Evolutionary conservation across 2,329 filamentous ascomycete species (phyloP), one percentile per base, ranked within the genome.

Genomic region (Basipetospora chlamydospora): DNA sequence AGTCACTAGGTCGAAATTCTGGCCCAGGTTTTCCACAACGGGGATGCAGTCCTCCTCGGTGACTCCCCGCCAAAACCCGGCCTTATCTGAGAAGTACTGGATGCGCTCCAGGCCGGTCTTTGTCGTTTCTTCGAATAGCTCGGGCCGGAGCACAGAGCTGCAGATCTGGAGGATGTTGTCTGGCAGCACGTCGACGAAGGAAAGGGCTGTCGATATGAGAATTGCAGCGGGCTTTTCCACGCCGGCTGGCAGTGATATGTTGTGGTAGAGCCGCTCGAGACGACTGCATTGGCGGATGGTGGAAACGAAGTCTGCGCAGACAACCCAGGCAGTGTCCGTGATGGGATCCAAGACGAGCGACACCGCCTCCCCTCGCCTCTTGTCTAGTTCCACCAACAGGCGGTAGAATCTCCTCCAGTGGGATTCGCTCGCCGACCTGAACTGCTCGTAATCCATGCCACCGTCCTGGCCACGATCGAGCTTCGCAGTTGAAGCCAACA

Each of bases 321-420:
- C 67, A 32, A 92, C 69, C 85, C 86, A 95, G 2, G 84, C 73
- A 60, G 87, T 70, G 34, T 79, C 77, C 8, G 70, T 67, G 33
- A 72, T 66, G 1, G 68, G 55, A 48, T 96, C 90, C 38, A 83
- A 76, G 1, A 77, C 73, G 30, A 96, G 63, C 2, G 82, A 77
- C 30, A 96, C 59, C 0, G 83, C 79, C 49, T 95, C 87, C 13
- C 81, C 80, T 49, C 87, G 71, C 48, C 84, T 79, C 48, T 81
- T 86, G 52, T 96, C 86, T 28, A 98, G 62, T 52, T 94, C 87
- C 10, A 82, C 67, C 13, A 93, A 68, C 13, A 96, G 67, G 22
- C 86, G 77, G 60, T 86, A 94, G 56, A 93, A 93, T 35, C 82
- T 74, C 43, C 81, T 76, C 90, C 90, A 98, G 53, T 94, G 86